Base-by-base conservation (phyloP, 352 stramenopile species). In the Globisporangium radiosum region DNA sequence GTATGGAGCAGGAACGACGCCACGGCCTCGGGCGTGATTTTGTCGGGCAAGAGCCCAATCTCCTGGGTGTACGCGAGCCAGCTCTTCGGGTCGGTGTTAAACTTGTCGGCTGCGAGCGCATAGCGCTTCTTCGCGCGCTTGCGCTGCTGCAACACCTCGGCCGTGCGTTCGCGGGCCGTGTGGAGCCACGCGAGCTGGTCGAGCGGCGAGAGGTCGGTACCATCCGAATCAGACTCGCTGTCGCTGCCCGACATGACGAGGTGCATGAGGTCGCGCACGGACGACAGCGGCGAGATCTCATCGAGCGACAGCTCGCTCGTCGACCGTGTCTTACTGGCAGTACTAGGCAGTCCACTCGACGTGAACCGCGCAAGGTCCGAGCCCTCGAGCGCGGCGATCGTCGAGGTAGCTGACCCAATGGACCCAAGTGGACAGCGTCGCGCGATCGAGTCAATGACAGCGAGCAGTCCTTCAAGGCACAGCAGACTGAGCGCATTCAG, bases 1-100 rank as follows among this genome's bases (percentile, higher is more conserved):
- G 95, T 98, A 33, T 96, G 85, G 52, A 97, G 87, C 51, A 99
- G 69, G 62, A 99, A 98, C 9, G 77, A 78, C 5, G 95, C 96
- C 3, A 99, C 87, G 5, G 72, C 60, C 69, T 94, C 81, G 4
- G 90, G 81, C n/a, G 93, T 91, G 57, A 90, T 58, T 60, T 88
- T 77, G 38, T 92, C 76, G 0, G 88, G 88, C 6, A 97, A 65
- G 14, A 97, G 60, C 25, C 81, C 84, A 55, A 97, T 82, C 40
- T 97, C 79, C 57, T 95, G 84, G 17, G 85, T 88, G 62, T 89
- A 97, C 45, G 80, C 78, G 62, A 97, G 78, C 91, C 92, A 97
- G 49, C 93, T 88, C 64, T 97, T 97, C 45, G 86, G 84, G 47
- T 95, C 87, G 13, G 84, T 84, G 71, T 99, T 99, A 72, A 99